Conservation (phyloP, 306 rosid species). For the Ormosia semicastrata region DNA sequence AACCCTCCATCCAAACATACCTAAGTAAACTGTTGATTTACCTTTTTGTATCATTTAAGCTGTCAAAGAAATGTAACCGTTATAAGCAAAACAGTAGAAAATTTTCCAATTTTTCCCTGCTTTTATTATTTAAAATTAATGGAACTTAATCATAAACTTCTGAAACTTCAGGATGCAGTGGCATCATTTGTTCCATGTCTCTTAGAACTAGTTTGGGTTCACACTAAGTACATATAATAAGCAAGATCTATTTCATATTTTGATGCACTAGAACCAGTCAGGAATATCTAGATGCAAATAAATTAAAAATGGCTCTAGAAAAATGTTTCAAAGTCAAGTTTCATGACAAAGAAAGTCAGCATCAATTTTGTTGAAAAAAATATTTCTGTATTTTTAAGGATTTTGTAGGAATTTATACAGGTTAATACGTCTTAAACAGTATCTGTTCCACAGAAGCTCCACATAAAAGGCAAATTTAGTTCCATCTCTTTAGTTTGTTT, state of each 20-base stretch:
- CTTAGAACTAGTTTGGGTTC: background rate
- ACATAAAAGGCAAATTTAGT: background rate
- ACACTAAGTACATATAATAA: background rate
- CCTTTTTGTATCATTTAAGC: background rate
- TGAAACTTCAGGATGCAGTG: background rate
- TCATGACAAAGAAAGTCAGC: background rate
- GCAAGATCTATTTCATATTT: background rate
- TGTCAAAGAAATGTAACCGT: background rate
- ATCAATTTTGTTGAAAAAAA: background rate
- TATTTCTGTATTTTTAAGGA: background rate
- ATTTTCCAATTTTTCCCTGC: background rate
- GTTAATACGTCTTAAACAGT: background rate
- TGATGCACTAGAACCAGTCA: background rate
- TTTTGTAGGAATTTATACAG: background rate
- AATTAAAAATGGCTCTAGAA: background rate
- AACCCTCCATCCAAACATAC: no score
- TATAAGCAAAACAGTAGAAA: background rate
- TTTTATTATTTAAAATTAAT: background rate
- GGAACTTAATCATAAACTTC: background rate
- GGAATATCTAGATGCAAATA: background rate
- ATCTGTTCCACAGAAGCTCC: background rate
- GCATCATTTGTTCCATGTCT: background rate
- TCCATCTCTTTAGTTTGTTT: background rate
- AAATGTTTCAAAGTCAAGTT: background rate
- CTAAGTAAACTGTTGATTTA: background rate